Base-by-base conservation (phyloP, 2,329 filamentous ascomycete genomes). In the Sporothrix pallida region DNA sequence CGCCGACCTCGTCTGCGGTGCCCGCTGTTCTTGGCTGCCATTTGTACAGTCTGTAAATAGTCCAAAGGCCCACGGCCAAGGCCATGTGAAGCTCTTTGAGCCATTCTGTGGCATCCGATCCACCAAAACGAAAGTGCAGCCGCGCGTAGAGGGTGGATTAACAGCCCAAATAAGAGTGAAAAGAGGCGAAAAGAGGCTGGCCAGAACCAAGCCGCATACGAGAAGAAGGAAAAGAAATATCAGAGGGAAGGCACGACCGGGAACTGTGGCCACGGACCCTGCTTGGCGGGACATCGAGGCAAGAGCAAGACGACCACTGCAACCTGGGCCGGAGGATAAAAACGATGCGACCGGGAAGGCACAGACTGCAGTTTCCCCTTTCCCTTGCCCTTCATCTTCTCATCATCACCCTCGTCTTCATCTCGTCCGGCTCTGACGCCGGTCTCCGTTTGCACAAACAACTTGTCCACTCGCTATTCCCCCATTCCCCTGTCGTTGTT, bases 271-370 rank as follows among this genome's bases (percentile, higher is more conserved):
- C 65, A 42, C 31, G 68, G 50, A 23, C 52, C 68, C 69, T 60
- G 69, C 54, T 60, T 70, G 68, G 52, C 68, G 67, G 63, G 44
- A 44, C 50, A 52, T 54, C 67, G 48, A 52, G 50, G 48, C 67
- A 54, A 26, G 31, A 15, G 46, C 50, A 70, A 37, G 67, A 23
- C 67, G 67, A n/a, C 26, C 48, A 23, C 20, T 60, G 69, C 69
- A 48, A 31, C 54, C n/a, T 71, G 52, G 20, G 31, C 46, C 42
- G 37, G 42, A 44, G 58, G 26, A 63, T 52, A 72, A 65, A 71
- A 48, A 63, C 23, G 58, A 72, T 63, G 56, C 70, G 70, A 52
- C 70, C 58, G 70, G 54, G 58, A 72, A 26, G 58, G 70, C 70
- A 65, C 70, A 63, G 44, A 52, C 58, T 31, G 44, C 8, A 37